Conservation (phyloP, 164 flowering plant genomes). For the Taxillus chinensis region DNA sequence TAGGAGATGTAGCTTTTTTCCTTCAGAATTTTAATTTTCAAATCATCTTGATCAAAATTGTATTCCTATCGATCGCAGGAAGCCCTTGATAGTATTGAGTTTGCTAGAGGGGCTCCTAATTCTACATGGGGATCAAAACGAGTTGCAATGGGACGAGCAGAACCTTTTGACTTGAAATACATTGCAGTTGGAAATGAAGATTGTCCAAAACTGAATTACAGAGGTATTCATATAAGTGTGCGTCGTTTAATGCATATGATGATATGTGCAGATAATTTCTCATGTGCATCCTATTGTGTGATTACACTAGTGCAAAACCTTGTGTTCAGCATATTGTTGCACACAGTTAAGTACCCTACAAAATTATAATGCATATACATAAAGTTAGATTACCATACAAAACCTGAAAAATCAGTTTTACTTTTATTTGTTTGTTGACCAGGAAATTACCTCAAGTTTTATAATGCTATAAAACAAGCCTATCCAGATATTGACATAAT, state of each 20-base stretch:
- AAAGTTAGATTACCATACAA: too few relatives aligned
- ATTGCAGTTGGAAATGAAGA: constrained; percentile 91
- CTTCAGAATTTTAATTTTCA: too few relatives aligned
- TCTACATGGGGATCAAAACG: constrained; percentile 88
- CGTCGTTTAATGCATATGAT: too few relatives aligned
- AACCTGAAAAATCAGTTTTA: not conserved
- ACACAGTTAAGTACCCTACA: too few relatives aligned
- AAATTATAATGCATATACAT: too few relatives aligned
- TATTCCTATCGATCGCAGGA: constrained; percentile 40
- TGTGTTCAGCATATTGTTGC: too few relatives aligned
- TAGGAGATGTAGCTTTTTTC: too few relatives aligned
- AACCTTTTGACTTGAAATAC: constrained; percentile 77
- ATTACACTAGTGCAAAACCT: too few relatives aligned
- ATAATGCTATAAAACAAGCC: constrained; percentile 47
- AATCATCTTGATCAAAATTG: too few relatives aligned
- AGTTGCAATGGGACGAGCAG: constrained; percentile 87
- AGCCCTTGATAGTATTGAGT: constrained; percentile 75
- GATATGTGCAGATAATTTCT: too few relatives aligned
- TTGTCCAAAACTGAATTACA: constrained; percentile 56
- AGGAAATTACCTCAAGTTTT: constrained; percentile 88
- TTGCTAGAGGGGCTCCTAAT: constrained; percentile 69
- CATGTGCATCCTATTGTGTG: too few relatives aligned
- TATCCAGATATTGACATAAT: constrained; percentile 82
- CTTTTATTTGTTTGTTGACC: constrained; percentile 10
- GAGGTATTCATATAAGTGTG: constrained; percentile 29